phyloP scores from a whole-genome alignment of 179 eudicot species.

The Beta corolliflora region DNA sequence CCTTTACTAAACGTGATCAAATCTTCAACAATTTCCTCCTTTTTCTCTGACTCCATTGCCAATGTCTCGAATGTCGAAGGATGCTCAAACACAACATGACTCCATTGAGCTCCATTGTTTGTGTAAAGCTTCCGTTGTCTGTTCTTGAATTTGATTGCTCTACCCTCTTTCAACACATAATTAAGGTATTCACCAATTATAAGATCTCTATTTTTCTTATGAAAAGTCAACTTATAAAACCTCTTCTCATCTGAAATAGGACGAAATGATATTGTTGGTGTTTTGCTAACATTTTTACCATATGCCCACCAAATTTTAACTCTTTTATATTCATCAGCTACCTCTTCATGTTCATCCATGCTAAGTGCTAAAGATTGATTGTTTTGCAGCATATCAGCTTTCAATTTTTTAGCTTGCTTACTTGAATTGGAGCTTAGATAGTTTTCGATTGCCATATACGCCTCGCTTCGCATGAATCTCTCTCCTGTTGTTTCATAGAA shows the following conservation, averaged over 20 bases:
- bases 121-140: constrained; percentile 42
- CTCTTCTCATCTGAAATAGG: constrained; percentile 41
- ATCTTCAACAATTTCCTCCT: constrained; percentile 11
- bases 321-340: constrained; percentile 32
- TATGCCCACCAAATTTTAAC: constrained; percentile 32
- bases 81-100: constrained; percentile 31
- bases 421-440: constrained; percentile 39
- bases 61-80: constrained; percentile 22
- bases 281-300: constrained; percentile 8
- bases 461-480: constrained; percentile 35
- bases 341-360: constrained; percentile 37
- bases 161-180: constrained; percentile 41
- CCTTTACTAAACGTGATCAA: constrained; percentile 3
- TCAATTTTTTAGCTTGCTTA: constrained; percentile 26
- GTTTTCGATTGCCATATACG: constrained; percentile 40
- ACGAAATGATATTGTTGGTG: constrained; percentile 29
- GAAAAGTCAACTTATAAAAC: constrained; percentile 42
- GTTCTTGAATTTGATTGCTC: constrained; percentile 29
- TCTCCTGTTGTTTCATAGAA: constrained; percentile 39
- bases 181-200: constrained; percentile 32
- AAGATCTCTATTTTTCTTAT: constrained; percentile 34
- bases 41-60: constrained; percentile 1
- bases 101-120: constrained; percentile 38
- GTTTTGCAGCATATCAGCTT: constrained; percentile 27
- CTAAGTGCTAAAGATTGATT: constrained; percentile 22